Conservation (phyloP, 1,139 yeast genomes). For the Yamadazyma songkhlaensis region DNA sequence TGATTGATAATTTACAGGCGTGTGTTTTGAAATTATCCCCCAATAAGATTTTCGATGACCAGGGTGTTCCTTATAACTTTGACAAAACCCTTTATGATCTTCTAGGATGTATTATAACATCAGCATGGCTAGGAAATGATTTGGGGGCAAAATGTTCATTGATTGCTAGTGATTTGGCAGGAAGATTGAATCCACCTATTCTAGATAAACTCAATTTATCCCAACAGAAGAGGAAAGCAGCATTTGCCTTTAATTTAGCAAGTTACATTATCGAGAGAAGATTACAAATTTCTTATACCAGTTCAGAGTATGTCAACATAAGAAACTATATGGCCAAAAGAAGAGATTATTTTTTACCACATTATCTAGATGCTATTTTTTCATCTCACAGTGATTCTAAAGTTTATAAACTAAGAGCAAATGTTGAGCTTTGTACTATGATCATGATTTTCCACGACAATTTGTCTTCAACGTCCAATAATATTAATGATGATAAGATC, state of each 20-base stretch:
- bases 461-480: neutral
- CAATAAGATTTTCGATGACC: constrained; percentile 5
- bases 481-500: constrained; percentile 3
- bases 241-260: constrained; percentile 9
- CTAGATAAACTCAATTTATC: constrained; percentile 5
- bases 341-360: constrained; percentile 9
- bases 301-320: constrained; percentile 5
- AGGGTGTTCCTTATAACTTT: constrained; percentile 6
- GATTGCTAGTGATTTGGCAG: constrained; percentile 10
- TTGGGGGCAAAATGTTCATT: constrained; percentile 9
- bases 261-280: constrained; percentile 11
- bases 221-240: constrained; percentile 4
- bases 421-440: constrained; percentile 9
- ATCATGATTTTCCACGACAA: constrained; percentile 7
- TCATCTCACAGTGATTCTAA: constrained; percentile 4
- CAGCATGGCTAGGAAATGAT: constrained; percentile 10
- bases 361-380: constrained; percentile 7
- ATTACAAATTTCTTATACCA: constrained; percentile 9
- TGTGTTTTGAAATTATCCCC: constrained; percentile 6
- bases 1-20: constrained; percentile 3
- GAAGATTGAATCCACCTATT: constrained; percentile 8
- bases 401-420: constrained; percentile 9
- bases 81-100: constrained; percentile 5
- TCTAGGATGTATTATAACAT: constrained; percentile 9
- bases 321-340: constrained; percentile 7